phyloP scores from a whole-genome alignment of 129 eudicot species.

The Saposhnikovia divaricata region DNA sequence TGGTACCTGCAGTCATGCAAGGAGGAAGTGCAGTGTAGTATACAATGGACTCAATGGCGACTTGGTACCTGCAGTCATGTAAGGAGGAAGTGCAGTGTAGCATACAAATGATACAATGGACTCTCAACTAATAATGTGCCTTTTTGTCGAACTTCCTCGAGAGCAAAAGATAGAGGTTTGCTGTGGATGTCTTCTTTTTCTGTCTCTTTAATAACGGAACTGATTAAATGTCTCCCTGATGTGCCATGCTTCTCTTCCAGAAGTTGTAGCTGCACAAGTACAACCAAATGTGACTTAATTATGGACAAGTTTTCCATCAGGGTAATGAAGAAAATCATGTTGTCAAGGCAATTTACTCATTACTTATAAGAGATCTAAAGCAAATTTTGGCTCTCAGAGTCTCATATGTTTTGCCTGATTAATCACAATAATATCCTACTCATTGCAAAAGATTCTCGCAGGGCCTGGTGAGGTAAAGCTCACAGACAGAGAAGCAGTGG shows the following conservation, averaged over 20 bases:
- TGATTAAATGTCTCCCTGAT: slow-evolving; percentile 25
- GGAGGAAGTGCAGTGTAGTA: too few relatives aligned
- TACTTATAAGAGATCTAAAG: too few relatives aligned
- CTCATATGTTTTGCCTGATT: too few relatives aligned
- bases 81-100: too few relatives aligned
- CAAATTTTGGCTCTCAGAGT: background rate
- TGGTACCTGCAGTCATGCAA: too few relatives aligned
- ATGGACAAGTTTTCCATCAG: background rate
- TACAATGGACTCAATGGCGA: too few relatives aligned
- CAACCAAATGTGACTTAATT: background rate
- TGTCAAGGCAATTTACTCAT: background rate
- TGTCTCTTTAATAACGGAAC: background rate
- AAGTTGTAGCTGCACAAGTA: slow-evolving; percentile 35
- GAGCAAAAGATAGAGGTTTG: slow-evolving; percentile 41
- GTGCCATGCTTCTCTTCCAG: slow-evolving; percentile 50
- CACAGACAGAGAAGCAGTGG: too few relatives aligned
- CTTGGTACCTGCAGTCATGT: too few relatives aligned
- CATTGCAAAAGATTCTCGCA: too few relatives aligned
- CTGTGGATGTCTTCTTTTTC: slow-evolving; percentile 12
- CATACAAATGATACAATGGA: too few relatives aligned
- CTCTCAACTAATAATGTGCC: slow-evolving; percentile 40
- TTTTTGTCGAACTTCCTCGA: slow-evolving; percentile 66
- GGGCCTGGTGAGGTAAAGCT: too few relatives aligned
- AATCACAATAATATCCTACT: background rate
- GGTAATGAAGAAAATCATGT: background rate